Conservation (phyloP, 1,284 basidiomycete genomes). For the Irpex sp. region DNA sequence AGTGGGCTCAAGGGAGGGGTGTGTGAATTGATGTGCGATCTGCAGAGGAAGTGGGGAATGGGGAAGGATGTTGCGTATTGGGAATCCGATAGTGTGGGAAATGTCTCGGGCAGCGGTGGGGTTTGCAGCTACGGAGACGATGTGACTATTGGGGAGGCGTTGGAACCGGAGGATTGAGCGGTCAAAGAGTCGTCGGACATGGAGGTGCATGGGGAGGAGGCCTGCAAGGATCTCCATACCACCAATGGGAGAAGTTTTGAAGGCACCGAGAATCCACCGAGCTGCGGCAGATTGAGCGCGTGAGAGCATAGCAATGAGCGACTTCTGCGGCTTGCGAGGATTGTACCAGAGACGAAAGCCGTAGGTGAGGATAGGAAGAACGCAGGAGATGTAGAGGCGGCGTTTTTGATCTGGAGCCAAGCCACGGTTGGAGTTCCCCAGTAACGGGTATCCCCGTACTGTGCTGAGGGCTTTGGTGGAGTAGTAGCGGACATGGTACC, state of each 20-base stretch:
- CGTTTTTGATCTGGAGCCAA: background rate
- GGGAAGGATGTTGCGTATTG: background rate
- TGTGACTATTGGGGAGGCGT: background rate
- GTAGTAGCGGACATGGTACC: slow-evolving; percentile 23
- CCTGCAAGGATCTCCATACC: background rate
- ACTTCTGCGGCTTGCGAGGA: background rate
- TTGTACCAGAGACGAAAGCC: background rate
- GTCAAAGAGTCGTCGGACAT: background rate
- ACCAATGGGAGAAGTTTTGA: background rate
- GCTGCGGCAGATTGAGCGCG: background rate
- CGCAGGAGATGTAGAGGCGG: background rate
- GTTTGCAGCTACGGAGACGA: background rate
- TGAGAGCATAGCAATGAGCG: background rate
- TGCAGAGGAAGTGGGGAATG: background rate
- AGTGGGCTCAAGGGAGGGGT: background rate
- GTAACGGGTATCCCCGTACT: background rate
- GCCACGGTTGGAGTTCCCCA: background rate
- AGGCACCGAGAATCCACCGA: background rate
- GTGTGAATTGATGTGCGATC: background rate
- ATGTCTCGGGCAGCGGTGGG: background rate
- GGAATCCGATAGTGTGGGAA: background rate
- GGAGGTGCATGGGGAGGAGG: background rate
- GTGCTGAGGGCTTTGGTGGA: slow-evolving; percentile 5
- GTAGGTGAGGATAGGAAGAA: background rate
- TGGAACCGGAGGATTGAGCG: background rate